phyloP scores from a whole-genome alignment of 225 moss, liverwort and hornwort genomes.

The Sphagnum tenellum region DNA sequence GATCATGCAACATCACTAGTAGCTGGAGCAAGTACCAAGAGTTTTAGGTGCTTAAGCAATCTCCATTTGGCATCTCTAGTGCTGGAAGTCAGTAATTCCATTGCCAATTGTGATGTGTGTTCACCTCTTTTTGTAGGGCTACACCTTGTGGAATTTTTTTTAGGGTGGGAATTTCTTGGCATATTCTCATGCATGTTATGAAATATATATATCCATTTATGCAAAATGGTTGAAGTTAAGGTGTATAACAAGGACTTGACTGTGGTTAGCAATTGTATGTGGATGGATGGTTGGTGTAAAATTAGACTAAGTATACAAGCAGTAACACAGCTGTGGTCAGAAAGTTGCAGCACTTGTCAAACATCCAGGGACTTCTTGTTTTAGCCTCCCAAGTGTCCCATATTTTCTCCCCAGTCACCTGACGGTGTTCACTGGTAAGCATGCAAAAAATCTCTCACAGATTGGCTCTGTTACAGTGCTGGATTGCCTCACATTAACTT shows the following conservation, averaged over 20 bases:
- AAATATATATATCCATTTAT: too few relatives aligned
- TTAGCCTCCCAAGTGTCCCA: constrained; percentile 47
- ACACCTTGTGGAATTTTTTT: not conserved
- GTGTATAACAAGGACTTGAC: not conserved
- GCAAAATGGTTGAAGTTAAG: not conserved
- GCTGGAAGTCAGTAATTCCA: too few relatives aligned
- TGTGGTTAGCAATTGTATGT: not conserved
- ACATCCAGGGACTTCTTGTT: constrained; percentile 38
- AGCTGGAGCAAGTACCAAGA: constrained; percentile 12
- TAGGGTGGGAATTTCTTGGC: too few relatives aligned
- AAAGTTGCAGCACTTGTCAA: constrained; percentile 40
- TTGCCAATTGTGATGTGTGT: too few relatives aligned
- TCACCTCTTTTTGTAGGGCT: not conserved
- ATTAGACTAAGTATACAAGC: constrained; percentile 33
- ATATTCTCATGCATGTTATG: too few relatives aligned
- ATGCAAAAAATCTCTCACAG: not conserved
- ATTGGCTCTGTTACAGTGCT: not conserved
- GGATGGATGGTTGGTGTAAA: constrained; percentile 2
- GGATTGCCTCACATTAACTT: not conserved
- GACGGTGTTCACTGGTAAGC: constrained; percentile 37
- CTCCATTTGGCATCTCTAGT: too few relatives aligned
- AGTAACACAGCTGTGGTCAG: constrained; percentile 49
- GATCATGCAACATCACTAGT: constrained; percentile 40
- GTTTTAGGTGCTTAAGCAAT: not conserved
- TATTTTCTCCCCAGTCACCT: constrained; percentile 36